Evolutionary conservation across 2,329 filamentous ascomycete species (phyloP), one percentile per base, ranked within the genome.

Genomic region (Helicocarpus griseus): DNA sequence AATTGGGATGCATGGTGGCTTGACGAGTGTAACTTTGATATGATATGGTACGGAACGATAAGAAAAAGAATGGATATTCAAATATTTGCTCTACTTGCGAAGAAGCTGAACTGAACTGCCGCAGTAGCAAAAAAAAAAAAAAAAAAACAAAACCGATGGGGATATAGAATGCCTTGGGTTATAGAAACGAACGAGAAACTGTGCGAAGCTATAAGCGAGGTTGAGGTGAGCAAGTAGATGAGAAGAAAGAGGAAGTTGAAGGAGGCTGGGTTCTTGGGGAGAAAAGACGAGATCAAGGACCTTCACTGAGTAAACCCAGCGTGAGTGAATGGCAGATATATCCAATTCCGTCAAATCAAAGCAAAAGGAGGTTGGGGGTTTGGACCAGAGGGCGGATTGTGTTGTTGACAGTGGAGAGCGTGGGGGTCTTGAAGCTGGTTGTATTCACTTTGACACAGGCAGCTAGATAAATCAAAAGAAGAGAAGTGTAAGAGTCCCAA

Each of bases 1-100:
- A 73, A 52, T 64, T 63, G 35, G 72, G 70, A 45, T 63, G 65
- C 45, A 66, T 56, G 11, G 60, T 19, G 6, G 1, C 2, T 36
- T 26, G 29, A 19, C 31, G 11, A 9, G 4, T 47, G 21, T 0
- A n/a, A 8, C 21, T 14, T 7, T 33, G n/a, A 19, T 35, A 17
- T 35, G 41, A 24, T n/a, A n/a, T n/a, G n/a, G 3, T 45, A 49
- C 24, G 13, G 35, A 40, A 38, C 22, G 22, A 21, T 21, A 36
- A 29, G 21, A 19, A 6, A 17, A 40, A 40, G 17, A 28, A 31
- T 19, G 39, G 31, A 45, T 14, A 11, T 19, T 29, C 13, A 3
- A n/a, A 44, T 17, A 29, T 9, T n/a, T n/a, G 14, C 4, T 31
- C 11, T 17, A n/a, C 26, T 29, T 11, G 21, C 13, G 5, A 28